Conservation (phyloP, 2,329 filamentous ascomycete species). For the Aureobasidium sp. region DNA sequence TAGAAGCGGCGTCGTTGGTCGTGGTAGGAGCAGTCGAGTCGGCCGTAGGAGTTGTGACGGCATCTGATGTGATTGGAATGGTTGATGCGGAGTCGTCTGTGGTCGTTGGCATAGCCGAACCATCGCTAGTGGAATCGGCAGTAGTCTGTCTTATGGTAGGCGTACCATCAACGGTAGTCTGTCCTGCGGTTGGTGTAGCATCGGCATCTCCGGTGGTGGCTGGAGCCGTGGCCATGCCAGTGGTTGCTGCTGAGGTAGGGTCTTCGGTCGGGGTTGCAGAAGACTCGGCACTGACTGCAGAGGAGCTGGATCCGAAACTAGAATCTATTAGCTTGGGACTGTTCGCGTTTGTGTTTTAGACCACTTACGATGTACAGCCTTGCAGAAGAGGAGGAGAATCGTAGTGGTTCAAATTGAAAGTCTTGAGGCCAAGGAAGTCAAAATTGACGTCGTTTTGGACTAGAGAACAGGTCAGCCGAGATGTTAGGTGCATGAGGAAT, state of each 20-base stretch:
- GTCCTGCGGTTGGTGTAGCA: neutral
- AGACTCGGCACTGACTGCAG: neutral
- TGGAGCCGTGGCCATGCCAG: neutral
- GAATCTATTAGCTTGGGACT: neutral
- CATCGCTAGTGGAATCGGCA: neutral
- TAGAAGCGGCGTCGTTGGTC: neutral
- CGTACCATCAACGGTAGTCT: neutral
- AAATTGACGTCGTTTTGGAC: conserved; percentile 8
- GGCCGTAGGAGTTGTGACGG: no score
- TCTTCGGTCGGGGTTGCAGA: neutral
- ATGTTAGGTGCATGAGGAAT: neutral
- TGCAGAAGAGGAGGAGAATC: conserved; percentile 2
- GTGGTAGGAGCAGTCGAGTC: neutral
- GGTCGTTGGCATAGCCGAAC: neutral
- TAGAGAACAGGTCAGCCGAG: neutral
- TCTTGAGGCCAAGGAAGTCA: conserved; percentile 4
- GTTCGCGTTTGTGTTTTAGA: no score
- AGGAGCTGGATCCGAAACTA: neutral
- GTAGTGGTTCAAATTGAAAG: neutral
- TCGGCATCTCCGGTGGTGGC: neutral
- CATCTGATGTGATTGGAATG: no score
- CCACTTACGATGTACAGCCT: neutral
- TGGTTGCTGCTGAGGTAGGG: neutral
- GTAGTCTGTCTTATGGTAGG: neutral
- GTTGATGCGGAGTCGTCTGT: neutral